Evolutionary conservation across 2,329 filamentous ascomycete species (phyloP), one percentile per base, ranked within the genome.

Genomic region (Cordyceps farinosa): DNA sequence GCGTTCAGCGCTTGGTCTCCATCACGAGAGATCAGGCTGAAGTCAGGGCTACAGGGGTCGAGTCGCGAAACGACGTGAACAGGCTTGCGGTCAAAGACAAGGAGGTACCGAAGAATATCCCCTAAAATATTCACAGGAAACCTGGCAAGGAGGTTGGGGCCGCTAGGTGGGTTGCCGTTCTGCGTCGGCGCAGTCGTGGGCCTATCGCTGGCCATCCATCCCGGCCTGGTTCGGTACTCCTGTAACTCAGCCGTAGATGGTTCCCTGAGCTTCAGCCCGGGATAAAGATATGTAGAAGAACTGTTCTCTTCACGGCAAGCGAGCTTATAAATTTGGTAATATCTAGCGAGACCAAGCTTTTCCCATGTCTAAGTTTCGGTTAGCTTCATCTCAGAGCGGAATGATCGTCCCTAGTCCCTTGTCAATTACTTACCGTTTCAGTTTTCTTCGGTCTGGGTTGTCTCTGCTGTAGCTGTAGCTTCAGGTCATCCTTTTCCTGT

Each of bases 31-130:
- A 51, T 7, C 10, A 45, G 8, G 7, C 17, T 47, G 32, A 30
- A 1, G 10, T 34, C 34, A 1, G 60, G 45, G 15, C 2, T 4
- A 27, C 7, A 3, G 4, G 71, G 73, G 38, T 83, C 81, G 0
- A 83, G 70, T 0, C 81, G 73, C 1, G 79, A 81, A 1, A 83
- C 69, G 29, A 73, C 77, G 61, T 84, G 80, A 3, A 83, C 65
- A 0, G 76, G 53, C 1, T 72, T 34, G 0, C 67, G 70, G 0
- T 69, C 40, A 52, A 76, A 78, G n/a, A 76, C 70, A 0, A 82
- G 70, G 2, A 71, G n/a, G 0, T 70, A n/a, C 6, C 65, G 66
- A 13, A 82, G 72, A 10, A 83, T 79, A 2, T 65, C 65, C 3
- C 70, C 66, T 56, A 78, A 73, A 1, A 78, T 29, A 0, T 67